Percentiles rank a stretch among this genome's conserved stretches.
phyloP scores from a whole-genome alignment of 176 grass and related monocot genomes.

The Dendrocalamus sinicus region DNA sequence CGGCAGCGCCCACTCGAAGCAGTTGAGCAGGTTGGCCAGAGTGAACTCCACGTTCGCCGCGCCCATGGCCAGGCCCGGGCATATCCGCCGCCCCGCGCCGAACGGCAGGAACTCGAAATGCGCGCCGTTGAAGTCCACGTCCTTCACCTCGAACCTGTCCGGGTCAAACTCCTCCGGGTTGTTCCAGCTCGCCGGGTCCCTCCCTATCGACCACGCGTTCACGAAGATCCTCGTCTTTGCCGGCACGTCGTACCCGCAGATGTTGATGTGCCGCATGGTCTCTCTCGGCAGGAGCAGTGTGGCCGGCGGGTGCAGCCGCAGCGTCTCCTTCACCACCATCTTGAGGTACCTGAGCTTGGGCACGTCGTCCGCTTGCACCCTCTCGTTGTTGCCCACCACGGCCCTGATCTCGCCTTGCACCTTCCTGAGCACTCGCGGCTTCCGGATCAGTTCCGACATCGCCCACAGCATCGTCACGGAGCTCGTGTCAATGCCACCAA shows the following conservation, averaged over 20 bases:
- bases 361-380: slow-evolving; percentile 28
- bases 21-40: slow-evolving; percentile 4
- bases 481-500: slow-evolving; percentile 26
- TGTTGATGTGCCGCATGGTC: background rate
- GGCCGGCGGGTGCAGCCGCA: slow-evolving; percentile 43
- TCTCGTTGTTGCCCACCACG: background rate
- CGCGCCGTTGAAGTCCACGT: background rate
- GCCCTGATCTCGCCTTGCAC: slow-evolving; percentile 41
- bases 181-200: slow-evolving; percentile 45
- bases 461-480: slow-evolving; percentile 46
- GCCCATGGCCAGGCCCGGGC: slow-evolving; percentile 31
- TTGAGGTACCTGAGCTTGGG: slow-evolving; percentile 40
- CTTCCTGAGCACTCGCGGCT: slow-evolving; percentile 25
- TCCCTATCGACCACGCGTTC: slow-evolving; percentile 54
- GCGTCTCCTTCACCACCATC: slow-evolving; percentile 47
- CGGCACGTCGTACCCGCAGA: slow-evolving; percentile 49
- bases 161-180: slow-evolving; percentile 50
- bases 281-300: slow-evolving; percentile 43
- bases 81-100: slow-evolving; percentile 26
- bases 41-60: slow-evolving; percentile 23
- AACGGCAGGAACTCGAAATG: slow-evolving; percentile 40
- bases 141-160: slow-evolving; percentile 31
- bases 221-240: slow-evolving; percentile 18
- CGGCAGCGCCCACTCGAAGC: slow-evolving; percentile 35
- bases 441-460: slow-evolving; percentile 39